Evolutionary conservation across 331 rosid genomes (phyloP).

Genomic region (Acacia pycnantha): DNA sequence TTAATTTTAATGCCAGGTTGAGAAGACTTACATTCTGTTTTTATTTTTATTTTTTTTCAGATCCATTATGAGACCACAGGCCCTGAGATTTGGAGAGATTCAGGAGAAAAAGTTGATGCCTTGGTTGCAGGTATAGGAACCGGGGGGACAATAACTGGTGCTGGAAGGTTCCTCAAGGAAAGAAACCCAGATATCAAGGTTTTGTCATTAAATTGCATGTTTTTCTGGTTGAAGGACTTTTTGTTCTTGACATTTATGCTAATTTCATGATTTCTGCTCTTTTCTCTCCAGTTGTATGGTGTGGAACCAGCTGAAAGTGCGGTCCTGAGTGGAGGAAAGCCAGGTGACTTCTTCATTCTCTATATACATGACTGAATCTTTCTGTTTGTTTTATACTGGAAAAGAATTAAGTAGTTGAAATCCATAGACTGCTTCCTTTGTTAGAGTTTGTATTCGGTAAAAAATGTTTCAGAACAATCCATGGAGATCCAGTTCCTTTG

Average conservation of each 20-base stretch:
- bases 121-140: slow-evolving; percentile 89
- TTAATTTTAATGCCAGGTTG: neutral
- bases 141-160: slow-evolving; percentile 76
- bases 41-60: slow-evolving; percentile 22
- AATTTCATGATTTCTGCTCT: slow-evolving; percentile 5
- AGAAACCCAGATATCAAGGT: slow-evolving; percentile 80
- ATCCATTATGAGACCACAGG: slow-evolving; percentile 91
- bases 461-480: neutral
- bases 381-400: slow-evolving; percentile 8
- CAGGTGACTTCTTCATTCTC: slow-evolving; percentile 45
- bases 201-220: neutral
- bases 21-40: neutral
- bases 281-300: slow-evolving; percentile 58
- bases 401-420: neutral
- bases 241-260: neutral
- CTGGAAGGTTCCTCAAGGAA: slow-evolving; percentile 75
- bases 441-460: neutral
- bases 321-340: slow-evolving; percentile 71
- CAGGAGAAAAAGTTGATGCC: slow-evolving; percentile 65
- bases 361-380: neutral
- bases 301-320: slow-evolving; percentile 90
- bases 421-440: no score
- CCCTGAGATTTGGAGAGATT: slow-evolving; percentile 91
- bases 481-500: neutral
- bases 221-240: neutral